Evolutionary conservation across 2,329 filamentous ascomycete genomes (phyloP), one percentile per base, ranked within the genome.

Genomic region (Neopestalotiopsis sp.): DNA sequence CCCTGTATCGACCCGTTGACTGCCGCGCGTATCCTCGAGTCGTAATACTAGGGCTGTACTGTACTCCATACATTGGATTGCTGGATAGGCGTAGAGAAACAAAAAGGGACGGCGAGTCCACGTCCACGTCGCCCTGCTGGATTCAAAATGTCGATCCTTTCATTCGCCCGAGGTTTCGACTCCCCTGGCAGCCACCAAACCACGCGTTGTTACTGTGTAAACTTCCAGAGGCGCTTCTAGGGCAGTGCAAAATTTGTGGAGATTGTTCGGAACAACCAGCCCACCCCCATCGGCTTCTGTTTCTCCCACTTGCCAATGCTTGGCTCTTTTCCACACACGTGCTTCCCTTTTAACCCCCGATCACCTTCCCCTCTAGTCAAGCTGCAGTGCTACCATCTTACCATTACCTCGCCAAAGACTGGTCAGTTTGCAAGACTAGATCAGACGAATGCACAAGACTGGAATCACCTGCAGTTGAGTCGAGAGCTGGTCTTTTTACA

Each of bases 311-410:
- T 64, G 61, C 61, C 61, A 64, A 64, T 64, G 61, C 61, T 64
- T 64, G 61, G 61, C 61, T 13, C 1, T 28, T 12, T 3, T 14
- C 14, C 17, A 12, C n/a, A 49, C 61, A 64, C 61, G 61, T 64
- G 61, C 61, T 28, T 45, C n/a, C n/a, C 45, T 20, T 45, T 32
- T 6, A 12, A 13, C 20, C n/a, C 40, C 13, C 20, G 12, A 32
- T 14, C 38, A 64, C 61, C 61, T 64, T 64, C 61, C 61, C 28
- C n/a, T 64, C 61, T 64, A n/a, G 61, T 45, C 57, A 13, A 59
- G 4, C 45, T 52, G 45, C 45, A 52, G 17, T 52, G 45, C 45
- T 52, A 52, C 45, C 45, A 52, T 52, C 45, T 52, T 52, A 52
- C 45, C 45, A 52, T 52, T 52, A n/a, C n/a, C 45, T 52, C 45